Evolutionary conservation across 2,329 filamentous ascomycete species (phyloP).

Genomic region (Sarocladium strictum): DNA sequence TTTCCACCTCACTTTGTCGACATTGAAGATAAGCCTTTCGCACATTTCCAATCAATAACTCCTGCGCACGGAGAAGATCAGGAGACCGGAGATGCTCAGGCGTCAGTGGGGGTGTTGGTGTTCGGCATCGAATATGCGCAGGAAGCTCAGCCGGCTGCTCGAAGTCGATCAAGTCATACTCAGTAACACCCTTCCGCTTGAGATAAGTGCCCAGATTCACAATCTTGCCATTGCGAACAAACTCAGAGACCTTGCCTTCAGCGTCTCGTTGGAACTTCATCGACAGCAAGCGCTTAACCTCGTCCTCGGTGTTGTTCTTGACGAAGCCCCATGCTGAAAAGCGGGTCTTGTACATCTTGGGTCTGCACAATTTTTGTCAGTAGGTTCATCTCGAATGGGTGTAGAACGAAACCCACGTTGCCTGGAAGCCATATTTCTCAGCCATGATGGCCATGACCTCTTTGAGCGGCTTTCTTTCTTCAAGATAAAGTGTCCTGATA

Average conservation of each 20-base stretch:
- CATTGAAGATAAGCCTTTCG: slow-evolving; percentile 38
- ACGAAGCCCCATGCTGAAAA: slow-evolving; percentile 50
- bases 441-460: slow-evolving; percentile 47
- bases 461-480: slow-evolving; percentile 44
- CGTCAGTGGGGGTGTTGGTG: slow-evolving; percentile 36
- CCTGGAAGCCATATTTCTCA: slow-evolving; percentile 40
- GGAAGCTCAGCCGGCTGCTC: slow-evolving; percentile 36
- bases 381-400: not conserved
- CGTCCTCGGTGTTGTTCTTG: slow-evolving; percentile 49
- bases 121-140: slow-evolving; percentile 37
- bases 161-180: slow-evolving; percentile 44
- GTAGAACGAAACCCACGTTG: slow-evolving; percentile 34
- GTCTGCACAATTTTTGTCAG: slow-evolving; percentile 23
- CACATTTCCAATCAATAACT: slow-evolving; percentile 37
- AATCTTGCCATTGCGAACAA: slow-evolving; percentile 45
- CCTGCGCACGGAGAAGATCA: slow-evolving; percentile 37
- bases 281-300: slow-evolving; percentile 43
- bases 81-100: slow-evolving; percentile 36
- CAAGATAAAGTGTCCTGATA: slow-evolving; percentile 40
- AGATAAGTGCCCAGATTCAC: slow-evolving; percentile 47
- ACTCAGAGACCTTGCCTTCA: slow-evolving; percentile 46
- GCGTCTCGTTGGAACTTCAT: slow-evolving; percentile 48
- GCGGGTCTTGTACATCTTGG: slow-evolving; percentile 51
- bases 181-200: slow-evolving; percentile 46
- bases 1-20: slow-evolving; percentile 35